Conservation (phyloP, 2,329 filamentous ascomycete species). For the Penicillium digitatum region DNA sequence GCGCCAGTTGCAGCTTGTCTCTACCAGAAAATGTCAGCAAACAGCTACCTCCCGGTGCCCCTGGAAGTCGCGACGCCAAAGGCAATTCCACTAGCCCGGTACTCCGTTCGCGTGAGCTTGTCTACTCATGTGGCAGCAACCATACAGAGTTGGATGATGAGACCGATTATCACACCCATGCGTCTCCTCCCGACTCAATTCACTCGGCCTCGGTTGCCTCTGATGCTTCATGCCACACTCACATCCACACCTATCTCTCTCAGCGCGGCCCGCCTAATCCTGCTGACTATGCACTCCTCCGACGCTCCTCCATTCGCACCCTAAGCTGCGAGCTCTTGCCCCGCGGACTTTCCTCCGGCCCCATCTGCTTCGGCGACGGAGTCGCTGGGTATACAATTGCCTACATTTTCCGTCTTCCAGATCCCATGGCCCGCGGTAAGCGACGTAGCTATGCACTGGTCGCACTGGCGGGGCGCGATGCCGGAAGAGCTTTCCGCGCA, state of each 20-base stretch:
- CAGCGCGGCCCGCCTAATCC: conserved; percentile 54
- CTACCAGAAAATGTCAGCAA: conserved; percentile 53
- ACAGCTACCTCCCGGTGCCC: conserved; percentile 51
- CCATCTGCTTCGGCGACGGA: conserved; percentile 56
- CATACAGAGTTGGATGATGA: conserved; percentile 38
- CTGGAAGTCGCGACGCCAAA: conserved; percentile 49
- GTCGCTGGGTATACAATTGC: conserved; percentile 57
- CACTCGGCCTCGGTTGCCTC: conserved; percentile 44
- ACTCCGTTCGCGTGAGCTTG: conserved; percentile 52
- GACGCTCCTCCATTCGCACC: conserved; percentile 56
- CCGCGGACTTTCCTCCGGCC: conserved; percentile 53
- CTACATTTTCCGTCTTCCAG: conserved; percentile 57
- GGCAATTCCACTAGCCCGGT: conserved; percentile 53
- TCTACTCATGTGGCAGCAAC: conserved; percentile 48
- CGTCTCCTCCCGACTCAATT: conserved; percentile 39
- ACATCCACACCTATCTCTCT: conserved; percentile 57
- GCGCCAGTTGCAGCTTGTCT: conserved; percentile 56
- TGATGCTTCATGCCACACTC: conserved; percentile 50
- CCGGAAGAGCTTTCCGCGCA: conserved; percentile 45
- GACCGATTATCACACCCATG: conserved; percentile 33
- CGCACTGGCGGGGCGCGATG: conserved; percentile 54
- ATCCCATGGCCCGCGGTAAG: conserved; percentile 55
- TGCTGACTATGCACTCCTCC: conserved; percentile 52
- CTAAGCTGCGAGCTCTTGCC: conserved; percentile 56
- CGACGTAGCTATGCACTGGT: conserved; percentile 56